Percentiles rank a stretch among this genome's conserved stretches.
These are phyloP conservation scores for Podaxis sp. DNA, from an alignment of 768 basidiomycete species.

Conservation along the genomic window DNA sequence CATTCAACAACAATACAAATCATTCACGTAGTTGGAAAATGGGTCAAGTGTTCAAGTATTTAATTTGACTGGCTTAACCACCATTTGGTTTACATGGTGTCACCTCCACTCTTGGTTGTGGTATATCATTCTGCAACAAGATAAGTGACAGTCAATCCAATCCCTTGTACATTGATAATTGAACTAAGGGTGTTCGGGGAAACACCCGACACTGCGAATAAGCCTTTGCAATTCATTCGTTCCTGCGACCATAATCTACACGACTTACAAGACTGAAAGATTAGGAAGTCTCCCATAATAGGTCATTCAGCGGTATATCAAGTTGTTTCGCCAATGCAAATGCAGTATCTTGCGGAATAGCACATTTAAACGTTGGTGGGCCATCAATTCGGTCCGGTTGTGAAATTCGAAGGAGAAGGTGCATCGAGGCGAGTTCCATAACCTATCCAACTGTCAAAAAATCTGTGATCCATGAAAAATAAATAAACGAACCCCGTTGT, in stretches of 20 bases:
- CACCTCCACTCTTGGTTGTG: too few species aligned
- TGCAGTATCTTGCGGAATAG: slow-evolving; percentile 59
- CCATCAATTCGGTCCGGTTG: slow-evolving; percentile 64
- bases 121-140: too few species aligned
- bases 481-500: slow-evolving; percentile 50
- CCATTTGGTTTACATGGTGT: too few species aligned
- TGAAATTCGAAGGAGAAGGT: slow-evolving; percentile 66
- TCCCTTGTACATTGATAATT: too few species aligned
- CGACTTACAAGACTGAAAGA: neutral
- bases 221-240: too few species aligned
- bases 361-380: slow-evolving; percentile 72
- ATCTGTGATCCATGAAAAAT: slow-evolving; percentile 1
- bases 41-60: too few species aligned
- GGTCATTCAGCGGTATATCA: slow-evolving; percentile 57
- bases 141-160: too few species aligned
- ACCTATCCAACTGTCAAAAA: slow-evolving; percentile 42
- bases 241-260: neutral
- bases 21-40: too few species aligned
- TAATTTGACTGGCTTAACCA: too few species aligned
- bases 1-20: too few species aligned
- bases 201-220: too few species aligned
- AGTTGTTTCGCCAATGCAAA: slow-evolving; percentile 58
- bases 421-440: slow-evolving; percentile 60
- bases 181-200: too few species aligned
- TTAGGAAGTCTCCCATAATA: slow-evolving; percentile 64